Percentiles rank a stretch among this genome's conserved stretches.
Conservation (phyloP, 805 yeast species). For the Wilhelminamyces savonicus region DNA sequence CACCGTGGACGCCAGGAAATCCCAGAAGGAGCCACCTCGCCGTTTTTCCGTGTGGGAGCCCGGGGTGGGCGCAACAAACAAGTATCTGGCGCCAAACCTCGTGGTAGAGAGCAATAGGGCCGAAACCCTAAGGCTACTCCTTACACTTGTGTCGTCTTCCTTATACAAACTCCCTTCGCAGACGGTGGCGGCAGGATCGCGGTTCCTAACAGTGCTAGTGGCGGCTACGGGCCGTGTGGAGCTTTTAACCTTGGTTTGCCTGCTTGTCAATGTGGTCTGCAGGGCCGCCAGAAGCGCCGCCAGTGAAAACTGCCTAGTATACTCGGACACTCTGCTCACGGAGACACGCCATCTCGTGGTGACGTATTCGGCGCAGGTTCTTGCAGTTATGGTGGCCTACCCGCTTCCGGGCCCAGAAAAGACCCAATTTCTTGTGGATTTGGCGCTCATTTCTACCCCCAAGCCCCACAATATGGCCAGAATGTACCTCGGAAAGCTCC, state of each 20-base stretch:
- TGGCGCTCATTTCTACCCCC: conserved; percentile 18
- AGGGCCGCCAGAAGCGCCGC: conserved; percentile 37
- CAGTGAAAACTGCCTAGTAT: conserved; percentile 41
- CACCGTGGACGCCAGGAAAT: conserved; percentile 31
- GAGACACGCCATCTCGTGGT: conserved; percentile 43
- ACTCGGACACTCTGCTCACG: conserved; percentile 19
- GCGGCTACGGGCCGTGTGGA: conserved; percentile 44
- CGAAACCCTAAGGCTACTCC: conserved; percentile 57
- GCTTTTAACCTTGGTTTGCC: conserved; percentile 51
- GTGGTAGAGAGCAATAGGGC: conserved; percentile 56
- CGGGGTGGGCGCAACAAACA: conserved; percentile 56
- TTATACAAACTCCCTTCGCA: conserved; percentile 43
- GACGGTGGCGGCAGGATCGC: conserved; percentile 49
- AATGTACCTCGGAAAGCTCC: conserved; percentile 45
- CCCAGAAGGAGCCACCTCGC: too few species aligned
- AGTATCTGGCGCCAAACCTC: conserved; percentile 17
- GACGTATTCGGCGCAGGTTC: conserved; percentile 53
- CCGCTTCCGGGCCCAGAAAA: conserved; percentile 46
- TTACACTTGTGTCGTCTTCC: conserved; percentile 55
- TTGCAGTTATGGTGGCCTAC: conserved; percentile 56
- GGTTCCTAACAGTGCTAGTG: conserved; percentile 52
- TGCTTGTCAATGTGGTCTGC: conserved; percentile 60
- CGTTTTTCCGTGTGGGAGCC: conserved; percentile 65
- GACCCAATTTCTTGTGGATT: conserved; percentile 29
- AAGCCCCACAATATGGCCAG: conserved; percentile 45